These are phyloP conservation scores for Zanthoxylum bungeanum DNA, from an alignment of 345 rosid species.

Conservation along the genomic window DNA sequence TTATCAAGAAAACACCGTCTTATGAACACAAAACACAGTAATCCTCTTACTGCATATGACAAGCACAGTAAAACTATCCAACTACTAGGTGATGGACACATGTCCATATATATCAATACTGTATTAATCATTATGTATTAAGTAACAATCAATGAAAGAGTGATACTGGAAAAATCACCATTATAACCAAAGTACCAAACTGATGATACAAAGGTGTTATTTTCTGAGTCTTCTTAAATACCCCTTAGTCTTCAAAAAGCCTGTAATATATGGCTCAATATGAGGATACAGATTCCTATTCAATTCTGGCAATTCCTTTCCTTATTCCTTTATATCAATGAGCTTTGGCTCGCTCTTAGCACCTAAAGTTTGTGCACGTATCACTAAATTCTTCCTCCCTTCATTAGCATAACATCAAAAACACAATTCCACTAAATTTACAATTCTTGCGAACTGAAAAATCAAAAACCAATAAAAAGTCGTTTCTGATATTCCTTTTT, in stretches of 20 bases:
- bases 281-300: slow-evolving; percentile 53
- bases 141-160: too few relatives aligned
- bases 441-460: not conserved
- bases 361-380: slow-evolving; percentile 24
- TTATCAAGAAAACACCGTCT: not conserved
- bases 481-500: too few relatives aligned
- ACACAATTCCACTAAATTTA: not conserved
- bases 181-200: not conserved
- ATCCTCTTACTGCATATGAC: not conserved
- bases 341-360: slow-evolving; percentile 22
- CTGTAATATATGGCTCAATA: slow-evolving; percentile 66
- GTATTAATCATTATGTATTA: not conserved
- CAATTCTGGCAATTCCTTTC: slow-evolving; percentile 29
- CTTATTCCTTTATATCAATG: slow-evolving; percentile 41
- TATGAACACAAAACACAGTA: not conserved
- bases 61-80: not conserved
- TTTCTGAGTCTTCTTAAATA: not conserved
- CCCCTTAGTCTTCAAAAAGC: slow-evolving; percentile 53
- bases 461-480: not conserved
- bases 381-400: slow-evolving; percentile 32
- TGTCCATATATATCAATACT: not conserved
- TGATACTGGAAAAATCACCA: not conserved
- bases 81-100: not conserved
- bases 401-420: slow-evolving; percentile 7
- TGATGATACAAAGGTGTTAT: not conserved